A percentile compares a stretch with the other conserved stretches of the same genome.
phyloP scores from a whole-genome alignment of 2,329 filamentous ascomycete genomes.

The Fonsecaea nubica region DNA sequence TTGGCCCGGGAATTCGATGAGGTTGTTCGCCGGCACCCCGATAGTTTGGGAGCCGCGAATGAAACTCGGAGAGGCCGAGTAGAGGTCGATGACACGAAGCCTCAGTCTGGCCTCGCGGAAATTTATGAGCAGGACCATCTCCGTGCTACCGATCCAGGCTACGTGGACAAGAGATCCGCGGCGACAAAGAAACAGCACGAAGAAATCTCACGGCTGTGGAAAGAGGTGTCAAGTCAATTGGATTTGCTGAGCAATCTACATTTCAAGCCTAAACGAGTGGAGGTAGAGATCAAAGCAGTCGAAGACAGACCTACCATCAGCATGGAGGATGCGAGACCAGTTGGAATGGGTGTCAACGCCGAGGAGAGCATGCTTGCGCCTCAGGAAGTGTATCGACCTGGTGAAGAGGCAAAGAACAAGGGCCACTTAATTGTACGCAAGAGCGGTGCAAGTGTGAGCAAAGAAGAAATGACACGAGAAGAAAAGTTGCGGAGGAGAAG shows the following conservation, averaged over 20 bases:
- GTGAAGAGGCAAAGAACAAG: slow-evolving; percentile 61
- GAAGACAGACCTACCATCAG: slow-evolving; percentile 87
- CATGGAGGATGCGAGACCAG: slow-evolving; percentile 95
- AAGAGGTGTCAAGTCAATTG: slow-evolving; percentile 76
- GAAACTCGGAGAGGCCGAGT: slow-evolving; percentile 73
- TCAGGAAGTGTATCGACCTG: slow-evolving; percentile 90
- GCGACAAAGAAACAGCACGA: slow-evolving; percentile 81
- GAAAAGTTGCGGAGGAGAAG: slow-evolving; percentile 78
- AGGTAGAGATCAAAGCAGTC: slow-evolving; percentile 82
- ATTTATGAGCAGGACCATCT: slow-evolving; percentile 94
- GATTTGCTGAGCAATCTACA: slow-evolving; percentile 93
- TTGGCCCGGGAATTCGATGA: slow-evolving; percentile 91
- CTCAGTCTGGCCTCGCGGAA: slow-evolving; percentile 85
- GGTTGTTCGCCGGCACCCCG: slow-evolving; percentile 79
- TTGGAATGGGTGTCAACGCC: slow-evolving; percentile 73
- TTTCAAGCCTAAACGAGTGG: slow-evolving; percentile 87
- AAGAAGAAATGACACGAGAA: slow-evolving; percentile 86
- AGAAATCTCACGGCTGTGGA: slow-evolving; percentile 84
- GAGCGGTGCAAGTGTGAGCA: slow-evolving; percentile 65
- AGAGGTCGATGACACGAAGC: slow-evolving; percentile 85
- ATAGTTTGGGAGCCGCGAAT: slow-evolving; percentile 68
- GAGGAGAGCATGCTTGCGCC: slow-evolving; percentile 79
- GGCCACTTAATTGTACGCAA: slow-evolving; percentile 32
- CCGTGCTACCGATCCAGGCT: slow-evolving; percentile 76
- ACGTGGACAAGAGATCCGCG: slow-evolving; percentile 81